Percentiles rank a stretch among this genome's conserved stretches.
phyloP scores from a whole-genome alignment of 139 green algal species.

The Chlamydomonas eustigma region DNA sequence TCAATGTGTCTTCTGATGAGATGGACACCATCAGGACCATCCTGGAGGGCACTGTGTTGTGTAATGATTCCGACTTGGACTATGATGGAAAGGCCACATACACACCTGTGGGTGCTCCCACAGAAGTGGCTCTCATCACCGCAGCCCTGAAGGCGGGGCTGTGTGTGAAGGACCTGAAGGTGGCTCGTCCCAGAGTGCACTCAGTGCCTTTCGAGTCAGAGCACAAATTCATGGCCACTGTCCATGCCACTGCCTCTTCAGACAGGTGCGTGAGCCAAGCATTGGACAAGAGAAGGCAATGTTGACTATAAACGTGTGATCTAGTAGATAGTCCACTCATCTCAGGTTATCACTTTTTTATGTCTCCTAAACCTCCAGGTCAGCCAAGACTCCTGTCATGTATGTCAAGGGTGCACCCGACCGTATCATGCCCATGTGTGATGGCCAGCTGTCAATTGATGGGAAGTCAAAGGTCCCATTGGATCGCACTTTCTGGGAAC shows the following conservation, averaged over 20 bases:
- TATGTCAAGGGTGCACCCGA: slow-evolving; percentile 40
- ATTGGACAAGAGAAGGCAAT: no score
- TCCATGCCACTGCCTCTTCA: no score
- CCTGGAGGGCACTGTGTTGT: slow-evolving; percentile 32
- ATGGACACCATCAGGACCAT: background rate
- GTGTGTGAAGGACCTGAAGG: background rate
- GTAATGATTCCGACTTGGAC: slow-evolving; percentile 30
- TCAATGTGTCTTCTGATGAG: no score
- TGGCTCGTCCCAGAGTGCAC: slow-evolving; percentile 14
- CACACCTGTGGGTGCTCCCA: slow-evolving; percentile 9
- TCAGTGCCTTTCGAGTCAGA: slow-evolving; percentile 37
- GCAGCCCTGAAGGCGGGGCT: slow-evolving; percentile 30
- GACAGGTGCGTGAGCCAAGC: no score
- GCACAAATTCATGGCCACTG: slow-evolving; percentile 44
- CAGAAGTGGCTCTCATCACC: slow-evolving; percentile 28
- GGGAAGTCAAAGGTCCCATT: slow-evolving; percentile 2
- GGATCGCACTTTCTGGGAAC: slow-evolving; percentile 19
- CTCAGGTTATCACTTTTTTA: no score
- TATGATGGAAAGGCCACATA: background rate
- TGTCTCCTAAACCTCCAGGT: no score
- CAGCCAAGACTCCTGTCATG: slow-evolving; percentile 3
- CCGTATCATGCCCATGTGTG: slow-evolving; percentile 31
- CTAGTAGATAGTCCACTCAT: no score
- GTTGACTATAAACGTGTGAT: background rate
- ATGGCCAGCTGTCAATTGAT: background rate